Evolutionary conservation across 441 rosid genomes (phyloP), one percentile per base, ranked within the genome.

Genomic region (Euphorbia schlechtendalii): DNA sequence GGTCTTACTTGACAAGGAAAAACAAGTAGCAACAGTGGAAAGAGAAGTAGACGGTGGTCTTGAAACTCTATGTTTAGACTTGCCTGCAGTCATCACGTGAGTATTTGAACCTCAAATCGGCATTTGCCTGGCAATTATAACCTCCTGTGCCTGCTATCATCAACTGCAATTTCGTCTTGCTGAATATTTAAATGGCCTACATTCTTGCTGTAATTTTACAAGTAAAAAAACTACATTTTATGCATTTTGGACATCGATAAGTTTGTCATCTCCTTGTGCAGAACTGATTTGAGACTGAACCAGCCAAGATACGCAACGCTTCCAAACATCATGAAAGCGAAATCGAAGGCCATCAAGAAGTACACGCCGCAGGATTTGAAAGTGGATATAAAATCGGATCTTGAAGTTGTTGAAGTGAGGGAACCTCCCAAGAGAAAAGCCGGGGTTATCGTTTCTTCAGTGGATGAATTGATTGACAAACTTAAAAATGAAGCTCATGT

Each of bases 41-140:
- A 80, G 97, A 78, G 99, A 93, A 83, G 97, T 93, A 24, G 99
- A 93, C 65, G 96, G 87, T 77, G 97, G 97, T 70, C 90, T 90
- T 24, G 99, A 88, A 78, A 90, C 91, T 3, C 61, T 93, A 57
- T 77, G 78, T 72, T 65, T 90, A 73, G 86, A 83, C 61, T 80
- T 93, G 59, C 98, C 97, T 2, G 98, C 96, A 7, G 90, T 92
- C 36, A 88, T 90, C 56, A 88, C 96, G 94, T 86, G 75, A 79
- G 87, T 77, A 41, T 46, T 17, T n/a, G 17, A 12, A 69, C 66
- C 32, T 15, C 18, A 5, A 52, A 17, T 53, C 24, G 46, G 32
- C 8, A 22, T 21, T 21, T 3, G 20, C n/a, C 13, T 14, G 2
- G 24, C 27, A 62, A 46, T n/a, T 27, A 46, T 27, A n/a, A 5